These are phyloP conservation scores for Alternaria sp. DNA, from an alignment of 2,329 filamentous ascomycete genomes.

Conservation along the genomic window DNA sequence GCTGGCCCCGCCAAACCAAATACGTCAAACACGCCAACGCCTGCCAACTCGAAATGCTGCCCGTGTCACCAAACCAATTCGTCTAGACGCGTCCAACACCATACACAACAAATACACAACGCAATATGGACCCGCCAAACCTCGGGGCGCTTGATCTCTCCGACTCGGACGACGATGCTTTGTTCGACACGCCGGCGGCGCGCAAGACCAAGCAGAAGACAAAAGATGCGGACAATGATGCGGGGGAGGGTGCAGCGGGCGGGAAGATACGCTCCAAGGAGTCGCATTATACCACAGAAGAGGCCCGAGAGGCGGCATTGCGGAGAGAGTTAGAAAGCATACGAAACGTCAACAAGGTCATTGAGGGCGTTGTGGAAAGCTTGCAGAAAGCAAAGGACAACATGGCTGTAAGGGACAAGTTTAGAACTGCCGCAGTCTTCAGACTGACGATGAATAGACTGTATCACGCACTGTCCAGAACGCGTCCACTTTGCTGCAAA, in stretches of 20 bases:
- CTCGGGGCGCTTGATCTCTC: slow-evolving; percentile 62
- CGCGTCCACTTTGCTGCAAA: slow-evolving; percentile 88
- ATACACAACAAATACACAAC: background rate
- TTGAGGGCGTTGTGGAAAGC: slow-evolving; percentile 78
- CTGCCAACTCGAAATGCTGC: slow-evolving; percentile 3
- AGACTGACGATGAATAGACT: slow-evolving; percentile 61
- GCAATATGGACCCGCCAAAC: slow-evolving; percentile 52
- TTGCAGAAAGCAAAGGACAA: slow-evolving; percentile 76
- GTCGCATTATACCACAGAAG: slow-evolving; percentile 68
- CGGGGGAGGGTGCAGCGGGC: slow-evolving; percentile 52
- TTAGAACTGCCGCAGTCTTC: background rate
- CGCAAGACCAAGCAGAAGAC: slow-evolving; percentile 49
- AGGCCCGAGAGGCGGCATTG: slow-evolving; percentile 76
- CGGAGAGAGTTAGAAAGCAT: slow-evolving; percentile 83
- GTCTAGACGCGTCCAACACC: background rate
- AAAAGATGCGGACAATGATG: slow-evolving; percentile 38
- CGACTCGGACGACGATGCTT: slow-evolving; percentile 64
- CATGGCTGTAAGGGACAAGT: slow-evolving; percentile 70
- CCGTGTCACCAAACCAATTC: background rate
- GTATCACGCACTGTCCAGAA: slow-evolving; percentile 86
- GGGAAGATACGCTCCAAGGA: slow-evolving; percentile 54
- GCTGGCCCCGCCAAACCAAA: slow-evolving; percentile 30
- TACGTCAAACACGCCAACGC: slow-evolving; percentile 37
- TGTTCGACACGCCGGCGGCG: slow-evolving; percentile 65
- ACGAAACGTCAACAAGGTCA: slow-evolving; percentile 83